Evolutionary conservation across 768 basidiomycete genomes (phyloP).

Genomic region (Clavaria fumosa): DNA sequence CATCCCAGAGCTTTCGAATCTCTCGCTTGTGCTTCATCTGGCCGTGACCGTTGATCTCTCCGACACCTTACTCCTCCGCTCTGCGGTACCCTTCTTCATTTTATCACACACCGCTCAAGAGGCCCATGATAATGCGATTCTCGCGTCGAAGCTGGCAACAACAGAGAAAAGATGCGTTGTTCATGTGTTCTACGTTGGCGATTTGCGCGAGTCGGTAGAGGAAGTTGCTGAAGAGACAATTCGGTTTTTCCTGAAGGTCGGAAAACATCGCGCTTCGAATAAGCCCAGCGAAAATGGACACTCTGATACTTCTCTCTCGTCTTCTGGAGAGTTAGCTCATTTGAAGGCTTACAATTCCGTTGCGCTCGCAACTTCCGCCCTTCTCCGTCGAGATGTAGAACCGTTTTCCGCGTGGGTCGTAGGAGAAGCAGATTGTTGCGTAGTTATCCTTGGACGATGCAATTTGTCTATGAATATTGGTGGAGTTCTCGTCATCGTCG

Average conservation of each 20-base stretch:
- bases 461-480: slow-evolving; percentile 30
- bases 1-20: slow-evolving; percentile 48
- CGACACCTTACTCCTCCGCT: slow-evolving; percentile 59
- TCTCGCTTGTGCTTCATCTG: slow-evolving; percentile 59
- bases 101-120: slow-evolving; percentile 64
- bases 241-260: no score
- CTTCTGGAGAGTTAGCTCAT: slow-evolving; percentile 18
- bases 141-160: slow-evolving; percentile 69
- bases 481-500: slow-evolving; percentile 44
- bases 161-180: slow-evolving; percentile 62
- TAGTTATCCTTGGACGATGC: slow-evolving; percentile 54
- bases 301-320: slow-evolving; percentile 12
- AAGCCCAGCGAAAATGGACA: slow-evolving; percentile 15
- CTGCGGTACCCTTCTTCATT: slow-evolving; percentile 69
- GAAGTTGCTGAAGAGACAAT: slow-evolving; percentile 47
- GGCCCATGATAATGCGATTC: slow-evolving; percentile 80
- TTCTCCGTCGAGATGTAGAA: slow-evolving; percentile 44
- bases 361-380: slow-evolving; percentile 44
- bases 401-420: slow-evolving; percentile 40
- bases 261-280: no score
- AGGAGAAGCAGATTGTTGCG: slow-evolving; percentile 42
- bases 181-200: slow-evolving; percentile 56
- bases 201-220: slow-evolving; percentile 24
- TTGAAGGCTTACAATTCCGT: slow-evolving; percentile 55
- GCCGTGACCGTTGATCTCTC: slow-evolving; percentile 52